These are phyloP conservation scores for Peniophora sp. DNA, from an alignment of 1,284 basidiomycete species.

Conservation along the genomic window DNA sequence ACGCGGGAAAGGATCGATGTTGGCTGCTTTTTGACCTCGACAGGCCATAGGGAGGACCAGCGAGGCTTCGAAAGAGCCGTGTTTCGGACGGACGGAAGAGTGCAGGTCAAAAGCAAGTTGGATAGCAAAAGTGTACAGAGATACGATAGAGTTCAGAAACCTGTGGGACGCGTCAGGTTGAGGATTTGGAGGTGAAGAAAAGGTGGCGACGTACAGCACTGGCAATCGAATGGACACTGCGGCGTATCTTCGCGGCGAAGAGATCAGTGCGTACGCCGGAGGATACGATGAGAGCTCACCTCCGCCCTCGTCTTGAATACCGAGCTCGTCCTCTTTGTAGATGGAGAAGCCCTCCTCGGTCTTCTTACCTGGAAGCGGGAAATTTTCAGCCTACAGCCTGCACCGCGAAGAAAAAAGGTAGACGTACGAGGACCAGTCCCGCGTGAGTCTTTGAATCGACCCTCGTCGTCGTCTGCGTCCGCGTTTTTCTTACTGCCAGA, in stretches of 20 bases:
- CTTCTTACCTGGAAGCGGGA: slow-evolving; percentile 48
- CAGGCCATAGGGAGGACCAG: not conserved
- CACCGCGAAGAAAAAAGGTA: slow-evolving; percentile 2
- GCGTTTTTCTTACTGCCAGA: slow-evolving; percentile 14
- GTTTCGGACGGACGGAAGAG: not conserved
- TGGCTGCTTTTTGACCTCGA: slow-evolving; percentile 2
- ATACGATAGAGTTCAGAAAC: slow-evolving; percentile 4
- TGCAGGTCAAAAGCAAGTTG: not conserved
- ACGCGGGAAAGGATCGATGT: not conserved
- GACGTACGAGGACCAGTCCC: slow-evolving; percentile 66
- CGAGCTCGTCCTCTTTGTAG: slow-evolving; percentile 83
- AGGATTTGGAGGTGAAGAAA: not conserved
- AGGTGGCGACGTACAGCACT: slow-evolving; percentile 20
- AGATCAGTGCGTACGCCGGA: not conserved
- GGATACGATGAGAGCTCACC: slow-evolving; percentile 36
- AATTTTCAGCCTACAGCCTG: slow-evolving; percentile 2
- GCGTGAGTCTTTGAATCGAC: slow-evolving; percentile 69
- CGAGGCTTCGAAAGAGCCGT: slow-evolving; percentile 2
- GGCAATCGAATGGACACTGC: slow-evolving; percentile 25
- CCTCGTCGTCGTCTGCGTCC: slow-evolving; percentile 31
- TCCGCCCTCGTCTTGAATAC: slow-evolving; percentile 67
- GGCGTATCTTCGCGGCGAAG: slow-evolving; percentile 18
- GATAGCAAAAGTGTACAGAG: not conserved
- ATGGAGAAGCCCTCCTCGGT: slow-evolving; percentile 83
- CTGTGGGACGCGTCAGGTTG: not conserved